phyloP scores from a whole-genome alignment of 345 rosid genomes.

The Kernera saxatilis region DNA sequence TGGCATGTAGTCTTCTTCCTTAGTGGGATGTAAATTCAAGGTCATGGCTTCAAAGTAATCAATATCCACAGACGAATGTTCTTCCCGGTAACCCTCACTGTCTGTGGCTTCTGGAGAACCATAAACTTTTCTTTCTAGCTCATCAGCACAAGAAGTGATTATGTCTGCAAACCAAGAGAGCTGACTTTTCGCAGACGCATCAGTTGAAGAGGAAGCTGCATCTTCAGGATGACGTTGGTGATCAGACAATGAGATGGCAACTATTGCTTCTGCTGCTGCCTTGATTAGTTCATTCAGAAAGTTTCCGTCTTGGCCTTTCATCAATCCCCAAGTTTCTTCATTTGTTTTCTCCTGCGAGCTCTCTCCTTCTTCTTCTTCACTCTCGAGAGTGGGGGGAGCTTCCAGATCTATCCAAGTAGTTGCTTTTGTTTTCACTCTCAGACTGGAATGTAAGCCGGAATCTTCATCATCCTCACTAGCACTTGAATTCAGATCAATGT shows the following conservation, averaged over 20 bases:
- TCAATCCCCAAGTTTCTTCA: conserved; percentile 1
- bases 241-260: conserved; percentile 43
- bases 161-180: conserved; percentile 66
- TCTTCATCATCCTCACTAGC: conserved; percentile 38
- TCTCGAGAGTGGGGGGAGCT: conserved; percentile 40
- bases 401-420: conserved; percentile 56
- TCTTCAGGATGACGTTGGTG: conserved; percentile 26
- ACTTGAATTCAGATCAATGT: conserved; percentile 58
- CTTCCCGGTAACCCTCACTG: conserved; percentile 18
- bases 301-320: conserved; percentile 6
- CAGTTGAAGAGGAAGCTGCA: conserved; percentile 24
- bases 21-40: conserved; percentile 39
- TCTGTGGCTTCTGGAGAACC: conserved; percentile 10
- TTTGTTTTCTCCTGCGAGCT: conserved; percentile 23
- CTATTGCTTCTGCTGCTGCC: conserved; percentile 56
- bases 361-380: conserved; percentile 28
- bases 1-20: conserved; percentile 68
- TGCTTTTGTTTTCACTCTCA: conserved; percentile 30
- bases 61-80: conserved; percentile 31
- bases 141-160: conserved; percentile 9
- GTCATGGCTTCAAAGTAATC: conserved; percentile 72
- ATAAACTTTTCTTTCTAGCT: conserved; percentile 9
- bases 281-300: conserved; percentile 20
- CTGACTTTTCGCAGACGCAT: conserved; percentile 23
- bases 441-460: conserved; percentile 27